Percentiles rank a stretch among this genome's conserved stretches.
Conservation (phyloP, 768 basidiomycete genomes). For the Tylopilus subfusipes region DNA sequence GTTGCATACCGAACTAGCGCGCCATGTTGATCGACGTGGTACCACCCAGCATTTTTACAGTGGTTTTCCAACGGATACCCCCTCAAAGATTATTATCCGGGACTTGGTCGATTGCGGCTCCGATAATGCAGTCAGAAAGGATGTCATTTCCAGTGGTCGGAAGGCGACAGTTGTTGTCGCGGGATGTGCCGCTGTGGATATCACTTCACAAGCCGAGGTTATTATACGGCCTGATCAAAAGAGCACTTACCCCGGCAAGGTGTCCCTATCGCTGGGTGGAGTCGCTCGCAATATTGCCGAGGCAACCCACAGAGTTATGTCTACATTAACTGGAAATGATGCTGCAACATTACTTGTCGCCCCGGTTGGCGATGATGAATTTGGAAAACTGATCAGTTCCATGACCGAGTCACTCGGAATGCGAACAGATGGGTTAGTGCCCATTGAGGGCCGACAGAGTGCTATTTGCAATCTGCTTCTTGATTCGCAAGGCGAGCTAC, state of each 20-base stretch:
- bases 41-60: conserved; percentile 13
- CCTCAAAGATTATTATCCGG: not conserved
- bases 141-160: conserved; percentile 2
- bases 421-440: conserved; percentile 75
- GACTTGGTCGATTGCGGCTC: not conserved
- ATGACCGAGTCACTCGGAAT: conserved; percentile 65
- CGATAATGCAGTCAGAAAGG: not conserved
- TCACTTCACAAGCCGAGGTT: conserved; percentile 57
- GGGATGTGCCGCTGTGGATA: conserved; percentile 87
- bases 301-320: conserved; percentile 68
- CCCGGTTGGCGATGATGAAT: conserved; percentile 70
- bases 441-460: conserved; percentile 43
- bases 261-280: conserved; percentile 75
- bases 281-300: conserved; percentile 96
- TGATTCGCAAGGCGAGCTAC: conserved; percentile 63
- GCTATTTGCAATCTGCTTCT: conserved; percentile 88
- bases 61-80: not conserved
- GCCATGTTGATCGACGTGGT: not conserved
- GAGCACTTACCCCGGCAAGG: conserved; percentile 78
- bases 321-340: conserved; percentile 24
- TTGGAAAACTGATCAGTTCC: conserved; percentile 62
- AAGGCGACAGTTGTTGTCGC: conserved; percentile 62
- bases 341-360: conserved; percentile 61
- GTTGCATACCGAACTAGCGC: not conserved
- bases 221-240: conserved; percentile 38